These are phyloP conservation scores for Quercus berberidifolia DNA, from an alignment of 306 rosid species.

Conservation along the genomic window DNA sequence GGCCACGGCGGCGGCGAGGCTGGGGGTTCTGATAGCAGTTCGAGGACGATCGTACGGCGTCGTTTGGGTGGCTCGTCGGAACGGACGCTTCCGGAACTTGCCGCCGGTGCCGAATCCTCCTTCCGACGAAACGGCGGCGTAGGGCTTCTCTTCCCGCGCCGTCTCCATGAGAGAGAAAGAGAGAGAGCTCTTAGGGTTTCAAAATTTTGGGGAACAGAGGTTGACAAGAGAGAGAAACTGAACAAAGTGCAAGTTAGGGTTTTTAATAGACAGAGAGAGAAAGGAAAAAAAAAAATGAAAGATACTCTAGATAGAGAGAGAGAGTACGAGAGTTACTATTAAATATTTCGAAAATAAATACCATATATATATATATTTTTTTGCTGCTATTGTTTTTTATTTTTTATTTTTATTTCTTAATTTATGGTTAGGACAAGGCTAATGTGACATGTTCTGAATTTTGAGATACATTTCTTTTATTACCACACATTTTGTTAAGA, in stretches of 20 bases:
- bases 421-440: too few relatives aligned
- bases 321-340: too few relatives aligned
- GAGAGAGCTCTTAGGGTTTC: constrained; percentile 24
- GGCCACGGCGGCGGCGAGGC: background rate
- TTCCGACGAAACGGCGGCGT: constrained; percentile 30
- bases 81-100: constrained; percentile 70
- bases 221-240: constrained; percentile 17
- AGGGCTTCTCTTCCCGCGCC: constrained; percentile 59
- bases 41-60: constrained; percentile 93
- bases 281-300: too few relatives aligned
- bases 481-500: too few relatives aligned
- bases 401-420: too few relatives aligned
- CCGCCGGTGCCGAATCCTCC: constrained; percentile 67
- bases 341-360: too few relatives aligned
- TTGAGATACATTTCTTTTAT: too few relatives aligned
- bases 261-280: constrained; percentile 22
- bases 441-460: too few relatives aligned
- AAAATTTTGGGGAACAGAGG: background rate
- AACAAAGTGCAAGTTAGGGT: constrained; percentile 42
- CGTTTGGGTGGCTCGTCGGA: constrained; percentile 42
- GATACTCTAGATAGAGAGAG: too few relatives aligned
- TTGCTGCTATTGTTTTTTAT: too few relatives aligned
- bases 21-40: constrained; percentile 47
- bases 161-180: constrained; percentile 55
- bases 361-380: too few relatives aligned